Conservation (phyloP, 1,139 yeast genomes). For the Yamadazyma dendronema region DNA sequence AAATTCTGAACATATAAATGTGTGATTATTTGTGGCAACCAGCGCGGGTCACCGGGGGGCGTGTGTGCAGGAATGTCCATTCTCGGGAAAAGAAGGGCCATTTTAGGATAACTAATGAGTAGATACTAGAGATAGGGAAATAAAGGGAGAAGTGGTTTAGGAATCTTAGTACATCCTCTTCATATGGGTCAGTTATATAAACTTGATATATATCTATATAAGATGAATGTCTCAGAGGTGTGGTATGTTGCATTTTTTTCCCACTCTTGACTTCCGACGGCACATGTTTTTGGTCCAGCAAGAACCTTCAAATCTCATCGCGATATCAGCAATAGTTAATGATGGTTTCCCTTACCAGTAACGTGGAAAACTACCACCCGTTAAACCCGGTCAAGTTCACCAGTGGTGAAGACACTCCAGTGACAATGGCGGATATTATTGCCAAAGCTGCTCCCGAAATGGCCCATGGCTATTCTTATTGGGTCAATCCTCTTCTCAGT, state of each 20-base stretch:
- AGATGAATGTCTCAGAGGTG: too few relatives aligned
- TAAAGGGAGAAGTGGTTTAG: too few relatives aligned
- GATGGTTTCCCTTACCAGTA: constrained; percentile 9
- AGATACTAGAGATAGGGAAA: too few relatives aligned
- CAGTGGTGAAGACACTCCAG: constrained; percentile 12
- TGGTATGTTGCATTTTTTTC: too few relatives aligned
- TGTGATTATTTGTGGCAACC: constrained; percentile 8
- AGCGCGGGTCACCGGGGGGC: constrained; percentile 3
- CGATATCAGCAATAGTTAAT: neutral
- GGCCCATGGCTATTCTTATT: constrained; percentile 29
- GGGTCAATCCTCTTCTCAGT: constrained; percentile 37
- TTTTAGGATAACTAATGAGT: neutral
- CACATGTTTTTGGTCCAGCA: too few relatives aligned
- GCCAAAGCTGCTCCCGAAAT: constrained; percentile 31
- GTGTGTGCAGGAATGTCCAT: constrained; percentile 4
- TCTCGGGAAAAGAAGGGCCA: neutral
- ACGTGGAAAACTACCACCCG: constrained; percentile 27
- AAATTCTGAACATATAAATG: neutral
- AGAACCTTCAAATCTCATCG: too few relatives aligned
- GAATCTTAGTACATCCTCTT: too few relatives aligned
- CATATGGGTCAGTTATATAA: too few relatives aligned
- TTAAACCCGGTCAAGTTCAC: constrained; percentile 26
- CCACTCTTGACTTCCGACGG: too few relatives aligned
- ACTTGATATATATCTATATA: too few relatives aligned
- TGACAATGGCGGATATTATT: constrained; percentile 24